Percentiles rank a stretch among this genome's conserved stretches.
phyloP scores from a whole-genome alignment of 345 rosid genomes.

The Physaria fendleri region DNA sequence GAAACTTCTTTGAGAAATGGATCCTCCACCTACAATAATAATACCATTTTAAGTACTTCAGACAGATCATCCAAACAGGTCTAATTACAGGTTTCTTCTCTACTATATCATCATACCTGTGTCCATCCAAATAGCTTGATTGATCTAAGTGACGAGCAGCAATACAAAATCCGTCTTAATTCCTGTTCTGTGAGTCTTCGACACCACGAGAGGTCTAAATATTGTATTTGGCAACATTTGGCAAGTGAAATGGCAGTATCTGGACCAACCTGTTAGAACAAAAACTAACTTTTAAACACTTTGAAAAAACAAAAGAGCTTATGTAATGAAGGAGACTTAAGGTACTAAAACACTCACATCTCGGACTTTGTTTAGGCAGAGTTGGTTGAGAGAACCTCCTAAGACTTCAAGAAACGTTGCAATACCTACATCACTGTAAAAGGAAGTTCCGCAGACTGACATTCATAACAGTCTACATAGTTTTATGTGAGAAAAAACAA shows the following conservation, averaged over 20 bases:
- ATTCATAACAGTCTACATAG: not conserved
- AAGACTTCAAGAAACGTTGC: constrained; percentile 51
- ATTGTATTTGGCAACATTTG: constrained; percentile 33
- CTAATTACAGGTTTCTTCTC: not conserved
- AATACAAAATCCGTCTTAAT: constrained; percentile 42
- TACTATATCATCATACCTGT: constrained; percentile 35
- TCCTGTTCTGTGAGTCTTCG: constrained; percentile 44
- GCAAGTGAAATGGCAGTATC: constrained; percentile 45
- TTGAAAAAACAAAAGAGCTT: not conserved
- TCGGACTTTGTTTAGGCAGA: constrained; percentile 37
- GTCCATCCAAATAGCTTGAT: constrained; percentile 59
- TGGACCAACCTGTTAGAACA: constrained; percentile 40
- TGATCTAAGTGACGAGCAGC: constrained; percentile 41
- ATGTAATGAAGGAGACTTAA: not conserved
- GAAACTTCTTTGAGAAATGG: constrained; percentile 28
- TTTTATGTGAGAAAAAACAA: constrained; percentile 15
- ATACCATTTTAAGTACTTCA: not conserved
- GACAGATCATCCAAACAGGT: constrained; percentile 1
- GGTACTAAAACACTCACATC: constrained; percentile 28
- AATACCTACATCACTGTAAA: constrained; percentile 51
- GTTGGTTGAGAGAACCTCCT: constrained; percentile 42
- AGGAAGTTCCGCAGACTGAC: not conserved
- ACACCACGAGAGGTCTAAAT: constrained; percentile 63
- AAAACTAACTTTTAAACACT: not conserved
- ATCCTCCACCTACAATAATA: constrained; percentile 5